These are phyloP conservation scores for Forsythia viridissima DNA, from an alignment of 257 asterid genomes.

Conservation along the genomic window DNA sequence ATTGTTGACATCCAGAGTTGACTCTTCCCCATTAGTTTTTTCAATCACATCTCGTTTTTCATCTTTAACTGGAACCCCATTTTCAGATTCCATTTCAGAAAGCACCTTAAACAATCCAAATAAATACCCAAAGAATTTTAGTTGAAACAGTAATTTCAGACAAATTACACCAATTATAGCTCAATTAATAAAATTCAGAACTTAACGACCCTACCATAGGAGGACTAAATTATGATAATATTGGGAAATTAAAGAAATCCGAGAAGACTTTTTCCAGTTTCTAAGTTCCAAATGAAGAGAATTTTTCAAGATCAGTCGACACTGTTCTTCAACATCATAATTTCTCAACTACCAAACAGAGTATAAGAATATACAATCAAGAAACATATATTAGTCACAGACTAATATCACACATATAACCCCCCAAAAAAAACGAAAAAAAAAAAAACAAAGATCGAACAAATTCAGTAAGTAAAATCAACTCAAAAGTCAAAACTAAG, in stretches of 20 bases:
- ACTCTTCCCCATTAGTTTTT: constrained; percentile 29
- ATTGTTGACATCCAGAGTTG: constrained; percentile 37
- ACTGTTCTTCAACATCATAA: neutral
- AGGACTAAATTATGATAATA: constrained; percentile 12
- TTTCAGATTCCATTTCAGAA: constrained; percentile 55
- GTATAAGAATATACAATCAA: neutral
- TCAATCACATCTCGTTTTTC: constrained; percentile 31
- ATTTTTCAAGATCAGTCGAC: neutral
- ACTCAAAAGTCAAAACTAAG: neutral
- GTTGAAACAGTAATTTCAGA: neutral
- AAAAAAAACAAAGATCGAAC: neutral
- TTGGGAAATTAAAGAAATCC: constrained; percentile 3
- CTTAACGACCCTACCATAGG: neutral
- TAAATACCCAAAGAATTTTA: neutral
- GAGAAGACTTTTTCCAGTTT: neutral
- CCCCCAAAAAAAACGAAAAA: neutral
- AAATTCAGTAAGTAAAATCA: neutral
- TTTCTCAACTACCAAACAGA: neutral
- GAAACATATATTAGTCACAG: neutral
- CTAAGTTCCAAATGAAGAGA: neutral
- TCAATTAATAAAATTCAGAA: neutral
- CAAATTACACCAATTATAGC: constrained; percentile 6
- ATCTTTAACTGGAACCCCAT: constrained; percentile 52
- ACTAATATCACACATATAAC: neutral
- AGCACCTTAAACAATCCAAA: constrained; percentile 16